phyloP scores from a whole-genome alignment of 2,329 filamentous ascomycete genomes.

The Uncinocarpus reesii region DNA sequence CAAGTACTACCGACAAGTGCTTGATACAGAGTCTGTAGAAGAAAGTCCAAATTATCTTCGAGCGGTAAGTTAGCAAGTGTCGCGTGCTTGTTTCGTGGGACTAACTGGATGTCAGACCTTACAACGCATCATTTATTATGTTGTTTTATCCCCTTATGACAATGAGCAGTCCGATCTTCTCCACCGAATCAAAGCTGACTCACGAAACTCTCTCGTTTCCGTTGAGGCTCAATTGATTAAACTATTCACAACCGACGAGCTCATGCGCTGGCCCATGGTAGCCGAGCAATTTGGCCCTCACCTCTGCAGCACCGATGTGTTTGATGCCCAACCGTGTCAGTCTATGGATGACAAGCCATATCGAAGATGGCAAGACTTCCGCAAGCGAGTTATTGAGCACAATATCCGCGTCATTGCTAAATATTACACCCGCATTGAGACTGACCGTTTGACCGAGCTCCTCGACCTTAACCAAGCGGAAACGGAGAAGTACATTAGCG shows the following conservation, averaged over 20 bases:
- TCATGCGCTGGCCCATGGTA: constrained; percentile 97
- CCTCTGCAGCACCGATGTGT: constrained; percentile 80
- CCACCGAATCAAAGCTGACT: constrained; percentile 79
- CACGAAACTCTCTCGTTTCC: constrained; percentile 65
- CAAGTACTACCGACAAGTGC: constrained; percentile 94
- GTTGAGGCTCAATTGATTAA: constrained; percentile 79
- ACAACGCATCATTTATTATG: constrained; percentile 93
- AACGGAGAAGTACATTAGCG: constrained; percentile 97
- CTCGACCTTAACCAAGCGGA: constrained; percentile 89
- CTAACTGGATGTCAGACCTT: constrained; percentile 52
- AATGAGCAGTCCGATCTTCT: constrained; percentile 97
- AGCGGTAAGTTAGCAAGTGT: constrained; percentile 51
- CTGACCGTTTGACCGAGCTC: constrained; percentile 78
- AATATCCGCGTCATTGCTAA: constrained; percentile 96
- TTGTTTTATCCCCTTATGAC: constrained; percentile 91
- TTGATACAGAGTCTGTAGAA: constrained; percentile 93
- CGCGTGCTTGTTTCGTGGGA: constrained; percentile 17
- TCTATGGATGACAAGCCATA: constrained; percentile 66
- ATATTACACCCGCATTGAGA: constrained; percentile 96
- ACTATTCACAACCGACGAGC: constrained; percentile 86
- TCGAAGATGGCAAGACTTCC: constrained; percentile 83
- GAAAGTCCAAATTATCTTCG: constrained; percentile 76
- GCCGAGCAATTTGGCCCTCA: constrained; percentile 80
- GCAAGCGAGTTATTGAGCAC: constrained; percentile 98
- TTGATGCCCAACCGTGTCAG: constrained; percentile 52